Evolutionary conservation across 108 stramenopile genomes (phyloP).

Genomic region (Parmales sp.): DNA sequence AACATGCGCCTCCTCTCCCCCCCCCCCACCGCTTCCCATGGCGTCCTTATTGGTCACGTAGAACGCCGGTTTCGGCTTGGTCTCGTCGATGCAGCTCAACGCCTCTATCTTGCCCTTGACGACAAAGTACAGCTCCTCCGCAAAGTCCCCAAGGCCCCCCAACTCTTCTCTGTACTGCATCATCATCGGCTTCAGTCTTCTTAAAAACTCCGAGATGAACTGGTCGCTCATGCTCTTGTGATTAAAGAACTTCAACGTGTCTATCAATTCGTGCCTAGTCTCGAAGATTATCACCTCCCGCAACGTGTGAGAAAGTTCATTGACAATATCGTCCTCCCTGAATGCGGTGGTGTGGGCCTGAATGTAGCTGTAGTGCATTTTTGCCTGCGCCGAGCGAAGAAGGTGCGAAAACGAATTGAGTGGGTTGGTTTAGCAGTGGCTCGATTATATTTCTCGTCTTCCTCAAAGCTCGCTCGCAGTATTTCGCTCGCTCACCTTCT

Average conservation of each 20-base stretch:
- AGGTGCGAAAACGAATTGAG: no score
- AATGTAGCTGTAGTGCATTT: constrained; percentile 20
- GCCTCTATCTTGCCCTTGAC: background rate
- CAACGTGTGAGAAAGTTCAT: background rate
- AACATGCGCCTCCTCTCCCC: background rate
- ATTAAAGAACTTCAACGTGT: background rate
- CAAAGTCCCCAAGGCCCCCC: background rate
- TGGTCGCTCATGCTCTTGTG: background rate
- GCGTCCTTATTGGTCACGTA: background rate
- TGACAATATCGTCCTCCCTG: constrained; percentile 12
- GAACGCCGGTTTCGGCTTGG: background rate
- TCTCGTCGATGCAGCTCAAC: background rate
- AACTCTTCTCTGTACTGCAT: constrained; percentile 1
- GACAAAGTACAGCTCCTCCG: constrained; percentile 9
- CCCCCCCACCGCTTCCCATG: background rate
- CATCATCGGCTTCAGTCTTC: constrained; percentile 6
- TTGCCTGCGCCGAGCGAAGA: no score
- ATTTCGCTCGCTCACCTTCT: no score
- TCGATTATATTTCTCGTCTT: no score
- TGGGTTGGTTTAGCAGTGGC: no score
- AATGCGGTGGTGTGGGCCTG: constrained; percentile 24
- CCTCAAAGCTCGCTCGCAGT: no score
- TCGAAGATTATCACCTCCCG: background rate
- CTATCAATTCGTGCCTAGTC: background rate
- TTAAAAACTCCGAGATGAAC: background rate